Evolutionary conservation across 2,329 filamentous ascomycete genomes (phyloP).

Genomic region (Colletotrichum plurivorum): DNA sequence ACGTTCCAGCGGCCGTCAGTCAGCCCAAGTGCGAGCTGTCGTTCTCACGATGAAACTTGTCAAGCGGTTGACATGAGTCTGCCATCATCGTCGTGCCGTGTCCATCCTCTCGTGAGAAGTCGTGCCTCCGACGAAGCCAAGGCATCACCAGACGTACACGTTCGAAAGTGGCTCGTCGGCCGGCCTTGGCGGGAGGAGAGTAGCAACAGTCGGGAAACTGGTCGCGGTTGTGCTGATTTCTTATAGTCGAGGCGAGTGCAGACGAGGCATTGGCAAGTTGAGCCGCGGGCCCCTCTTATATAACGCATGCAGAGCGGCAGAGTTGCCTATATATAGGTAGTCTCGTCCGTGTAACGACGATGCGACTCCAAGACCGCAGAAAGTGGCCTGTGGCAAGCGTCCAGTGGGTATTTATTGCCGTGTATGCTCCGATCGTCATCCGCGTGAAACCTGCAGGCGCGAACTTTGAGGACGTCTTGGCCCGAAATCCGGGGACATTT

Average conservation of each 20-base stretch:
- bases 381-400: neutral
- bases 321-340: conserved; percentile 2
- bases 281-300: neutral
- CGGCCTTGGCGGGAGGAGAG: neutral
- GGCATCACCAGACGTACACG: neutral
- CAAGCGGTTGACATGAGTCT: neutral
- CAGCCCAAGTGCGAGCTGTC: neutral
- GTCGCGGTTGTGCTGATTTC: neutral
- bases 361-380: neutral
- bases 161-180: neutral
- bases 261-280: neutral
- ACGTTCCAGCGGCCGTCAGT: neutral
- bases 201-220: too few relatives aligned
- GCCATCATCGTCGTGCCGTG: neutral
- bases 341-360: neutral
- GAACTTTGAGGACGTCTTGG: conserved; percentile 10
- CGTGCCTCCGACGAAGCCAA: neutral
- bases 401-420: neutral
- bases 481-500: conserved; percentile 7
- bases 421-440: conserved; percentile 7
- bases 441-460: conserved; percentile 13
- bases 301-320: conserved; percentile 2
- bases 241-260: neutral
- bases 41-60: neutral
- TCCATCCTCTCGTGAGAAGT: neutral